A percentile compares a stretch with the other conserved stretches of the same genome.
These are phyloP conservation scores for Suillus americanus DNA, from an alignment of 768 basidiomycete species.

Conservation along the genomic window DNA sequence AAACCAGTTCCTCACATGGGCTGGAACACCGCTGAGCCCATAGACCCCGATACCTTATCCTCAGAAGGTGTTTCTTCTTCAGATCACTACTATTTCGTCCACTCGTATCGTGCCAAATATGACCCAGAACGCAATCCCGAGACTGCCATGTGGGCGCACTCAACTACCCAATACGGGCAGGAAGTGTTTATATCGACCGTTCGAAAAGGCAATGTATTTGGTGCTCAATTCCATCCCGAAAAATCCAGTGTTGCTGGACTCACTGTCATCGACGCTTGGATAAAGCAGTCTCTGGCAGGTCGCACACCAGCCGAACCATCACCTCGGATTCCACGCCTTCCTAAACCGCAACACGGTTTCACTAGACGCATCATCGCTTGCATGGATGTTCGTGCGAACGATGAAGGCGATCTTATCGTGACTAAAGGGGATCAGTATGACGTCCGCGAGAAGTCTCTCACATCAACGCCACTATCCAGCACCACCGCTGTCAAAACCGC, in stretches of 20 bases:
- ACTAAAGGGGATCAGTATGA: constrained; percentile 99
- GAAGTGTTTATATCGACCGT: constrained; percentile 89
- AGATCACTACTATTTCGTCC: constrained; percentile 95
- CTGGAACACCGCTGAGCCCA: constrained; percentile 79
- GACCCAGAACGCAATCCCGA: constrained; percentile 52
- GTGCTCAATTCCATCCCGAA: constrained; percentile 96
- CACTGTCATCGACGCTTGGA: constrained; percentile 76
- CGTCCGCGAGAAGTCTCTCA: constrained; percentile 74
- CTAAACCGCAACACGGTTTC: constrained; percentile 58
- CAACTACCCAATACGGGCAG: constrained; percentile 91
- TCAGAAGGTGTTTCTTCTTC: constrained; percentile 48
- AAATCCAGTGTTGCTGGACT: constrained; percentile 92
- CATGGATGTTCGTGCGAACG: constrained; percentile 96
- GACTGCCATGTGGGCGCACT: constrained; percentile 75
- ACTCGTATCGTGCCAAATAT: constrained; percentile 88
- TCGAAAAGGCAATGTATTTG: constrained; percentile 83
- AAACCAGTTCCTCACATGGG: constrained; percentile 98
- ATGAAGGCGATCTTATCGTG: constrained; percentile 94
- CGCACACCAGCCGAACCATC: constrained; percentile 37
- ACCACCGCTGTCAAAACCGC: constrained; percentile 44
- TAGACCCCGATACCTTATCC: constrained; percentile 43
- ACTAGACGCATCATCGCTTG: constrained; percentile 97
- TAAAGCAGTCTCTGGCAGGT: constrained; percentile 51
- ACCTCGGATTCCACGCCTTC: constrained; percentile 34
- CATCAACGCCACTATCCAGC: constrained; percentile 15